Base-by-base conservation (phyloP, 2,329 filamentous ascomycete genomes). In the Aspergillus hortae region DNA sequence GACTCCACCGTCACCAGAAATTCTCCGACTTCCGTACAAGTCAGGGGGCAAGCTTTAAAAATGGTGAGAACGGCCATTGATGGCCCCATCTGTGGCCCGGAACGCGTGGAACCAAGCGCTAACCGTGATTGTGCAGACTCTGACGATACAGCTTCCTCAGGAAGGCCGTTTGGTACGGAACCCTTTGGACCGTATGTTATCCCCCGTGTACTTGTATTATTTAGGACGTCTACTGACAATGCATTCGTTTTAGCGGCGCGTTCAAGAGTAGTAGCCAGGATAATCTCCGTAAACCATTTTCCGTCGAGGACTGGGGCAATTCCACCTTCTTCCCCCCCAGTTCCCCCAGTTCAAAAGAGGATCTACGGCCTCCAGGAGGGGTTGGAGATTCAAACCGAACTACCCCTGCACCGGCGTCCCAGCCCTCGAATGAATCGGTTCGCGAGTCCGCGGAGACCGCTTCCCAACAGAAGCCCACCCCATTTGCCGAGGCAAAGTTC, bases 261-360 rank as follows among this genome's bases (percentile, higher is more conserved):
- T 64, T 63, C 33, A 72, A 66, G 43, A 69, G 66, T 41, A 69
- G 61, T 38, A 70, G 65, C 49, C 62, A 72, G 48, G 66, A 62
- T 40, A 56, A 62, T 41, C 45, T 70, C 42, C 68, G 68, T 25
- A 70, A 70, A 30, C 67, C 67, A 43, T 77, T 77, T 45, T 73
- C 72, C 4, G 70, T 72, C 1, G 65, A 67, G 11, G 71, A 72
- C 17, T 76, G 73, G 73, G 64, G 68, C 44, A 56, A 58, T 2
- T 65, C 69, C 25, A 67, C 71, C 15, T 70, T 72, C 50, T 70
- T 76, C 36, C 63, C 62, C 4, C 66, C 70, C 35, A 61, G 55
- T 43, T 52, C 67, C 4, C 66, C 70, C 35, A 61, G 55, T 43
- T 52, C 67, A 7, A 64, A 61, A 48, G 61, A 64, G 43, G 48